Evolutionary conservation across 2,329 filamentous ascomycete species (phyloP).

Genomic region (Hypoxylon sp.): DNA sequence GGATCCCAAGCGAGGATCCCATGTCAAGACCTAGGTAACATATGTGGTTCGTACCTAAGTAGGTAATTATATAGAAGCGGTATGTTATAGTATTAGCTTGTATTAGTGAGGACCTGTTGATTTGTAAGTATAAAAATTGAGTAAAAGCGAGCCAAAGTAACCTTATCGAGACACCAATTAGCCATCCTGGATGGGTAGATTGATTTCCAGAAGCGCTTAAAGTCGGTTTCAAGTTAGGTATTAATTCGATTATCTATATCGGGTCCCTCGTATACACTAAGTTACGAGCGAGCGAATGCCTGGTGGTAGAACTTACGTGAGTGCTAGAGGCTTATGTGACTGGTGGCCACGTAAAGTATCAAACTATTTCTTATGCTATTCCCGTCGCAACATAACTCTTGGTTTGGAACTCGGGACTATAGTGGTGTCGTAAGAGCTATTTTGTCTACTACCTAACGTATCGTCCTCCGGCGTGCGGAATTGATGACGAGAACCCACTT

Average conservation of each 20-base stretch:
- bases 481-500: constrained; percentile 1
- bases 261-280: not conserved
- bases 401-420: not conserved
- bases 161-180: not conserved
- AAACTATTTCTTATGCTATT: constrained; percentile 9
- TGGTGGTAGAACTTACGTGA: constrained; percentile 11
- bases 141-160: not conserved
- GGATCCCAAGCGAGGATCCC: not conserved
- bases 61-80: constrained; percentile 1
- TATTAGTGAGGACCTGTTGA: not conserved
- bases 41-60: not conserved
- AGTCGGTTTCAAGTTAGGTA: not conserved
- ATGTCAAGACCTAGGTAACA: not conserved
- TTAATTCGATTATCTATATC: not conserved
- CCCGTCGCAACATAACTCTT: not conserved
- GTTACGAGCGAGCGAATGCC: constrained; percentile 12
- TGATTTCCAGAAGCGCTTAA: not conserved
- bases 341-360: not conserved
- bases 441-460: too few species aligned
- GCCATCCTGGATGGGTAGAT: not conserved
- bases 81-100: constrained; percentile 1
- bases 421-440: constrained; percentile 1
- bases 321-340: constrained; percentile 1
- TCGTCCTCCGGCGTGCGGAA: constrained; percentile 12
- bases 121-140: not conserved